Evolutionary conservation across 2,329 filamentous ascomycete genomes (phyloP), one percentile per base, ranked within the genome.

Genomic region (Diaporthe ampelina): DNA sequence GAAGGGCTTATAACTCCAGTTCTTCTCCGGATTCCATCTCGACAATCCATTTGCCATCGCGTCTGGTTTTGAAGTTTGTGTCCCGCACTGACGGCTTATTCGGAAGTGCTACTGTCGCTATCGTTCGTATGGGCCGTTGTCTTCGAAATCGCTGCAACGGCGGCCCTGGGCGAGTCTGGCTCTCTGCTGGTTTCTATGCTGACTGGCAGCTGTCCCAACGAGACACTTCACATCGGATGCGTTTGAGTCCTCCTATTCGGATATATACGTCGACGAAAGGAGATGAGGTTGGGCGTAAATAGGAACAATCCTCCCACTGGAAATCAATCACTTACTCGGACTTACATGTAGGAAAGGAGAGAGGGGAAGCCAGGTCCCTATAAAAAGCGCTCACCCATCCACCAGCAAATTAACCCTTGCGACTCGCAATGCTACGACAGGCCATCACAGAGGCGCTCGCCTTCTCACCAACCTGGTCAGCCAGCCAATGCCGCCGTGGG

Each of bases 1-100:
- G 40, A 94, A 81, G 77, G 93, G 86, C 83, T 83, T 85, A 81
- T 91, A 91, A 61, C 78, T 80, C 85, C 86, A 86, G 59, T 69
- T 79, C 54, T 48, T 68, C 61, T 75, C 74, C 26, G 74, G 74
- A 45, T 75, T 75, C 72, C 59, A 74, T 26, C 29, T 52, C 48
- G 59, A 61, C 11, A 72, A n/a, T 61, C 11, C 35, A 45, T 40
- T 54, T 9, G 56, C 65, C 73, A 76, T 74, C 15, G 32, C 70
- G 69, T 58, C 24, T 45, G 26, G 65, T 17, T 78, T 76, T 17
- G 58, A 21, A 29, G 6, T 26, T 21, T 21, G 21, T 43, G 15
- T 40, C 24, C 58, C 65, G 43, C 15, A 7, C 37, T 29, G 45
- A 5, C 43, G 45, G 24, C 40, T 17, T 8, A n/a, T 7, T 50